Evolutionary conservation across 1,139 yeast species (phyloP).

Genomic region (Trichomonascaceae sp.): DNA sequence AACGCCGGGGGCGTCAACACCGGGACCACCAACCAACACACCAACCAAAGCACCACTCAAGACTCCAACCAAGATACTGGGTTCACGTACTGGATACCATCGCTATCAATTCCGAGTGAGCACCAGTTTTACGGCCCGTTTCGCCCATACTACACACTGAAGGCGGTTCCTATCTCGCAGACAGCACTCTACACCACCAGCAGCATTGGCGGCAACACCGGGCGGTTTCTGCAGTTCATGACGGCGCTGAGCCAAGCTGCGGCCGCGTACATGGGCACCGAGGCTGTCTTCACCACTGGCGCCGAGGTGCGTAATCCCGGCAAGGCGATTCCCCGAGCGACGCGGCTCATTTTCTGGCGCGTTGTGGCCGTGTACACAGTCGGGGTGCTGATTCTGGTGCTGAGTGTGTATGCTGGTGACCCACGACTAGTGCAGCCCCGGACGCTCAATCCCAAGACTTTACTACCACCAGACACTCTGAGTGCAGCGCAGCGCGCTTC

Average conservation of each 20-base stretch:
- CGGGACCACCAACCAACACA: slow-evolving; percentile 22
- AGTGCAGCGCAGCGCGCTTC: too few relatives aligned
- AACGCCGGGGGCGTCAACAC: slow-evolving; percentile 42
- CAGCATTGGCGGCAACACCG: slow-evolving; percentile 52
- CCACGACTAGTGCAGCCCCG: slow-evolving; percentile 34
- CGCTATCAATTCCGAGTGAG: slow-evolving; percentile 36
- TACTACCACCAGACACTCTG: too few relatives aligned
- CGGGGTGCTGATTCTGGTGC: slow-evolving; percentile 57
- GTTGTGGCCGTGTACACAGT: slow-evolving; percentile 54
- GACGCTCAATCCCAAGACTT: slow-evolving; percentile 2
- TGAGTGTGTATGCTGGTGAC: slow-evolving; percentile 65
- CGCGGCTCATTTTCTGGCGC: slow-evolving; percentile 62
- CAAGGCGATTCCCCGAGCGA: slow-evolving; percentile 64
- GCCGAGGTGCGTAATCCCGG: slow-evolving; percentile 80
- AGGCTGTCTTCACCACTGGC: slow-evolving; percentile 72
- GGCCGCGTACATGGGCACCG: slow-evolving; percentile 71
- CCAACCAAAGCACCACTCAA: too few relatives aligned
- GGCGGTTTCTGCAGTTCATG: slow-evolving; percentile 51
- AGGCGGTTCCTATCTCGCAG: slow-evolving; percentile 24
- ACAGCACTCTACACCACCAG: slow-evolving; percentile 23
- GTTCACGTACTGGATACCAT: slow-evolving; percentile 50
- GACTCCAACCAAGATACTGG: slow-evolving; percentile 34
- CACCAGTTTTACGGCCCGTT: slow-evolving; percentile 55
- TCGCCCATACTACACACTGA: slow-evolving; percentile 47
- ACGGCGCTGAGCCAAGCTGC: slow-evolving; percentile 54